Evolutionary conservation across 106 monocot species (phyloP).

Genomic region (Narthecium ossifragum): DNA sequence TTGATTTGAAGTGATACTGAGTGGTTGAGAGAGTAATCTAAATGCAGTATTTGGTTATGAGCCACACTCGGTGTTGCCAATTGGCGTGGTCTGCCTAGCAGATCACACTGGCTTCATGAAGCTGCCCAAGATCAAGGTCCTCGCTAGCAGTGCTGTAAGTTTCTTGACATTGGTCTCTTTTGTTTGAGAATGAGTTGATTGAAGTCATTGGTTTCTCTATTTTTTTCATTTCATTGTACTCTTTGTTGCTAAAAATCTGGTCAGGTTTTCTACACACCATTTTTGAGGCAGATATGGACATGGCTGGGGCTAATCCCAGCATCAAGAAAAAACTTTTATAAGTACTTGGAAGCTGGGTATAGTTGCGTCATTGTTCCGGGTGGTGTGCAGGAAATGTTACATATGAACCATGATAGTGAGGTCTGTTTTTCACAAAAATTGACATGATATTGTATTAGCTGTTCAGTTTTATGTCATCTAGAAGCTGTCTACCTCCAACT

Average conservation of each 20-base stretch:
- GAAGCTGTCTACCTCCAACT: no score
- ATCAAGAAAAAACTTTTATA: slow-evolving; percentile 24
- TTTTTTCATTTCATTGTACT: not conserved
- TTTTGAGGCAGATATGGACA: slow-evolving; percentile 37
- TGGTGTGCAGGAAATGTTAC: slow-evolving; percentile 34
- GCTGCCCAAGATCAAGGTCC: slow-evolving; percentile 72
- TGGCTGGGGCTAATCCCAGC: slow-evolving; percentile 38
- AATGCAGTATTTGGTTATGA: slow-evolving; percentile 88
- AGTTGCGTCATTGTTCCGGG: slow-evolving; percentile 37
- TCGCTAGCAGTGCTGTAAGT: slow-evolving; percentile 92
- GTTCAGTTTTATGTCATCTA: no score
- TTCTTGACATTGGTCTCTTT: slow-evolving; percentile 1
- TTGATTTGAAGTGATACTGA: not conserved
- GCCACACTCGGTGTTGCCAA: slow-evolving; percentile 88
- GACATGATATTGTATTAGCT: no score
- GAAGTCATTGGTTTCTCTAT: not conserved
- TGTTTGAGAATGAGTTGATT: not conserved
- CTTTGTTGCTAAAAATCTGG: not conserved
- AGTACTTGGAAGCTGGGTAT: slow-evolving; percentile 28
- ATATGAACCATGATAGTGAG: slow-evolving; percentile 39
- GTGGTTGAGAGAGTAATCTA: not conserved
- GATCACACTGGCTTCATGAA: slow-evolving; percentile 79
- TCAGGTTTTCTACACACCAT: slow-evolving; percentile 34
- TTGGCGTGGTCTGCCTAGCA: slow-evolving; percentile 52
- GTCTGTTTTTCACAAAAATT: slow-evolving; percentile 12